Percentiles rank a stretch among this genome's conserved stretches.
phyloP scores from a whole-genome alignment of 2,329 filamentous ascomycete species.

The Teratosphaeria epicoccoides region DNA sequence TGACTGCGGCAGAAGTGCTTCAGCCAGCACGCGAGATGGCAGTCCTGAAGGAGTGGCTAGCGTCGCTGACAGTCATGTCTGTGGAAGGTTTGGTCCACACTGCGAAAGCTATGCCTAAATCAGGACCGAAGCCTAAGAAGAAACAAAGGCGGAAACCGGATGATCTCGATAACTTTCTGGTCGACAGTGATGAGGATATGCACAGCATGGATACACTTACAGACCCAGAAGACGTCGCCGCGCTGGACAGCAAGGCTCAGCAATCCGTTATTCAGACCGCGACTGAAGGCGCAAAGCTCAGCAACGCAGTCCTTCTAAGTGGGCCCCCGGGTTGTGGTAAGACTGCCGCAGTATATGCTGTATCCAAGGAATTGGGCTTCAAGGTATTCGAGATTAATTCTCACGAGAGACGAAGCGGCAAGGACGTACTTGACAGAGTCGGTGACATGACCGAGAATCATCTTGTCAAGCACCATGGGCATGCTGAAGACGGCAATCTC shows the following conservation, averaged over 20 bases:
- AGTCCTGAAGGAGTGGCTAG: conserved; percentile 71
- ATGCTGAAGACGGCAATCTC: conserved; percentile 13
- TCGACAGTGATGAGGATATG: conserved; percentile 66
- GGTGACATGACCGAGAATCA: conserved; percentile 97
- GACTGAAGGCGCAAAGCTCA: conserved; percentile 34
- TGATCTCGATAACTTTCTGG: conserved; percentile 69
- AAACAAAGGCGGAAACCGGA: conserved; percentile 50
- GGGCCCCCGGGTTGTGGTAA: conserved; percentile 87
- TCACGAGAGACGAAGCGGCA: conserved; percentile 70
- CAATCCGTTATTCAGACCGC: conserved; percentile 33
- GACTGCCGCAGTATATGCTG: conserved; percentile 82
- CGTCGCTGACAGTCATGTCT: conserved; percentile 61
- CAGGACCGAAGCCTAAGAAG: conserved; percentile 41
- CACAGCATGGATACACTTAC: conserved; percentile 58
- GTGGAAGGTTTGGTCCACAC: conserved; percentile 52
- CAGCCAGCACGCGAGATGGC: conserved; percentile 60
- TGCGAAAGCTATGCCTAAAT: conserved; percentile 7
- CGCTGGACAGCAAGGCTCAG: conserved; percentile 4
- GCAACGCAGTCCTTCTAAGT: conserved; percentile 77
- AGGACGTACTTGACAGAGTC: conserved; percentile 80
- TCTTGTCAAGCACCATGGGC: conserved; percentile 53
- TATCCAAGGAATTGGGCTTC: conserved; percentile 82
- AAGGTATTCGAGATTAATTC: conserved; percentile 93
- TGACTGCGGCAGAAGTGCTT: conserved; percentile 57
- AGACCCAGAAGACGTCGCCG: conserved; percentile 42